Percentiles rank a stretch among this genome's conserved stretches.
Conservation (phyloP, 164 flowering plant species). For the Protea cynaroides region DNA sequence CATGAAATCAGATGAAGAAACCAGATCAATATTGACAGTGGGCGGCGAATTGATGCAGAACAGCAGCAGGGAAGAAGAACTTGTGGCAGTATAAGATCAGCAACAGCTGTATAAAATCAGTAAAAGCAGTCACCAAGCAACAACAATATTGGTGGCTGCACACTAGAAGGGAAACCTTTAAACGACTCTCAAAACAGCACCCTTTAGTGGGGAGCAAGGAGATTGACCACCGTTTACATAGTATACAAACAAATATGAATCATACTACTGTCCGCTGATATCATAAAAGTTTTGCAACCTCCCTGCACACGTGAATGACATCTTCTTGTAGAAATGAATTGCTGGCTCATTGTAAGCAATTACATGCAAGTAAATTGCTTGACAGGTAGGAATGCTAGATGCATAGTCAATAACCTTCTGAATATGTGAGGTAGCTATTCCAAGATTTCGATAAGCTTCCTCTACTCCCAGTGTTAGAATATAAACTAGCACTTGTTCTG, state of each 20-base stretch:
- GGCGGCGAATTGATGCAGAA: too few species aligned
- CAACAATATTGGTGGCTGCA: too few species aligned
- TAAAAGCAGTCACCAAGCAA: too few species aligned
- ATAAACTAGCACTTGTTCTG: constrained; percentile 69
- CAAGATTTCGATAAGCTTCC: constrained; percentile 71
- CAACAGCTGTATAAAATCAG: too few species aligned
- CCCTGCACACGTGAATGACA: constrained; percentile 72
- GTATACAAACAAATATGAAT: constrained; percentile 79
- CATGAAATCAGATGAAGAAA: too few species aligned
- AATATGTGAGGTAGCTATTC: constrained; percentile 75
- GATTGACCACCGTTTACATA: constrained; percentile 89
- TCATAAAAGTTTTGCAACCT: constrained; percentile 65
- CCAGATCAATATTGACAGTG: too few species aligned
- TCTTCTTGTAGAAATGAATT: constrained; percentile 73
- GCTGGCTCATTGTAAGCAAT: constrained; percentile 84
- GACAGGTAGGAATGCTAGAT: constrained; percentile 54
- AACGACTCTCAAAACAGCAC: too few species aligned
- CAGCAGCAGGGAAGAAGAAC: too few species aligned
- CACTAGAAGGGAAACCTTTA: too few species aligned
- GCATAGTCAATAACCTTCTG: constrained; percentile 81
- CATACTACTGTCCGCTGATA: constrained; percentile 76
- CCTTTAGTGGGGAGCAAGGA: constrained; percentile 85
- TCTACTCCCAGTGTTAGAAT: constrained; percentile 91
- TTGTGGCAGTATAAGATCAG: too few species aligned
- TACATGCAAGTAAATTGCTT: constrained; percentile 90